These are phyloP conservation scores for Cairneyella variabilis DNA, from an alignment of 495 filamentous ascomycete genomes.

Conservation along the genomic window DNA sequence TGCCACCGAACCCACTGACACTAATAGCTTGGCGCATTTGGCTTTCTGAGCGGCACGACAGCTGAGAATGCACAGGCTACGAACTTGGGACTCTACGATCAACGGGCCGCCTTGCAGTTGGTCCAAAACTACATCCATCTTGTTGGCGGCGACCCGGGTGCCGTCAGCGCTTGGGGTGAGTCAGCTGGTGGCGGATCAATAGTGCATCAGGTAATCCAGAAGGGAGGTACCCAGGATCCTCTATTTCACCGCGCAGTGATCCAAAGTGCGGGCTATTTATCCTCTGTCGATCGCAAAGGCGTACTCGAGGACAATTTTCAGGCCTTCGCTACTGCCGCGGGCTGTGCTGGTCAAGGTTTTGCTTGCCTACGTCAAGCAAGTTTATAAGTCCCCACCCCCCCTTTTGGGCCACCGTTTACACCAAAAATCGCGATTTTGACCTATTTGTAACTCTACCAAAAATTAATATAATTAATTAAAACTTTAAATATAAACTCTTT, in stretches of 20 bases:
- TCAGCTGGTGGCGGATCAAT: conserved; percentile 64
- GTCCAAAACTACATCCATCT: conserved; percentile 61
- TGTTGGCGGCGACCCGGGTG: conserved; percentile 63
- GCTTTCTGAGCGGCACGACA: conserved; percentile 51
- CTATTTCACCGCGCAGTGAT: conserved; percentile 24
- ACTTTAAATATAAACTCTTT: no score
- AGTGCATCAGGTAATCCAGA: conserved; percentile 58
- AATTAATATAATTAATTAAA: no score
- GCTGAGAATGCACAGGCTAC: conserved; percentile 43
- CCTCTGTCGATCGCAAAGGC: not conserved
- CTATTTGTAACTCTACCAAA: no score
- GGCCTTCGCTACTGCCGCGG: not conserved
- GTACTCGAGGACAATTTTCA: not conserved
- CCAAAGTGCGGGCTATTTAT: conserved; percentile 16
- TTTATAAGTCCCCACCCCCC: no score
- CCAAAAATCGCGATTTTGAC: no score
- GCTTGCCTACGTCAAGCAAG: not conserved
- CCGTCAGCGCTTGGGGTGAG: conserved; percentile 67
- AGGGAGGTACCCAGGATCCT: conserved; percentile 33
- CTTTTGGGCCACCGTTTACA: no score
- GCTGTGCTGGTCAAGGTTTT: conserved; percentile 1
- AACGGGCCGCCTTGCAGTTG: conserved; percentile 66
- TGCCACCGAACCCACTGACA: no score
- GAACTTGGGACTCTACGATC: conserved; percentile 65
- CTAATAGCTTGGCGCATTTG: conserved; percentile 32